Evolutionary conservation across 2,329 filamentous ascomycete species (phyloP).

Genomic region (Ophidiomyces ophidiicola): DNA sequence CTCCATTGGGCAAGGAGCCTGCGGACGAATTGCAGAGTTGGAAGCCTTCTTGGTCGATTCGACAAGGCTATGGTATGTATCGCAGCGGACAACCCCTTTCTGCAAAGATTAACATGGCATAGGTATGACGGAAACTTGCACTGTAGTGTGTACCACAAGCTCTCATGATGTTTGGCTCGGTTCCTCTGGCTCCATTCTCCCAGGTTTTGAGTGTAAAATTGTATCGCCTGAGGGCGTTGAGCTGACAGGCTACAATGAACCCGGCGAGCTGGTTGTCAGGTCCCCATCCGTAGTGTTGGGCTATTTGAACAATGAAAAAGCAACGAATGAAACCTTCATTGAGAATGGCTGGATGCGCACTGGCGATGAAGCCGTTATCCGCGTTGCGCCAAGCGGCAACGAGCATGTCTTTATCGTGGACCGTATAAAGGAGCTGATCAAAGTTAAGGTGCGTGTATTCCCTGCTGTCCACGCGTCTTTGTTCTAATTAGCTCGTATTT

Average conservation of each 20-base stretch:
- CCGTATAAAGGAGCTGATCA: constrained; percentile 66
- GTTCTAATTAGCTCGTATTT: constrained; percentile 3
- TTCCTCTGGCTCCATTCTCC: constrained; percentile 58
- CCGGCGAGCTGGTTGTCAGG: constrained; percentile 70
- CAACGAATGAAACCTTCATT: constrained; percentile 67
- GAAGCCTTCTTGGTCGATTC: constrained; percentile 53
- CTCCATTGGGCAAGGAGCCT: constrained; percentile 63
- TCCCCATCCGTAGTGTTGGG: constrained; percentile 66
- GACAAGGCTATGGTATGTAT: constrained; percentile 56
- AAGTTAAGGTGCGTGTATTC: constrained; percentile 51
- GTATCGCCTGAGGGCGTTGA: constrained; percentile 57
- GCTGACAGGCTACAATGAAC: constrained; percentile 56
- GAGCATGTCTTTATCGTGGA: constrained; percentile 82
- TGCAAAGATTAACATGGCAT: constrained; percentile 7
- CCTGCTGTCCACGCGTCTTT: background rate
- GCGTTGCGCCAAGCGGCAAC: constrained; percentile 49
- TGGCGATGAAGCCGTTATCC: constrained; percentile 69
- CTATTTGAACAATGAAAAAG: constrained; percentile 76
- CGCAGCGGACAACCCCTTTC: background rate
- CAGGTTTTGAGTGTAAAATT: constrained; percentile 53
- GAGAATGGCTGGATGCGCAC: constrained; percentile 66
- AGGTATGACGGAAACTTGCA: constrained; percentile 66
- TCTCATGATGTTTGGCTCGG: constrained; percentile 55
- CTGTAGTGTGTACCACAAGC: constrained; percentile 51
- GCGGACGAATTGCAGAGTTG: constrained; percentile 49